These are phyloP conservation scores for Withania somnifera DNA, from an alignment of 305 asterid species.

Conservation along the genomic window DNA sequence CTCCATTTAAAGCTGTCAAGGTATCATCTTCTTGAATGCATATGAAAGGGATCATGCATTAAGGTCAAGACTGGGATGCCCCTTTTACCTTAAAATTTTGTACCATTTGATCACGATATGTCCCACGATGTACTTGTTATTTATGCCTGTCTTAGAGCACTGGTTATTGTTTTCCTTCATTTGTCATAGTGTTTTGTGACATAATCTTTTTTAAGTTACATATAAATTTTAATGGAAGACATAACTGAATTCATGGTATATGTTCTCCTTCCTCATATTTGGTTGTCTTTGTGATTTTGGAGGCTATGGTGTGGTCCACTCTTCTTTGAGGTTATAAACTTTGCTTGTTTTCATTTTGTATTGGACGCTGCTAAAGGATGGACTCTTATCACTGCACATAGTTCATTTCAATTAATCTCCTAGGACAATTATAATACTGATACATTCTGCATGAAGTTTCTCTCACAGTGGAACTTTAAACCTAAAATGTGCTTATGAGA, in stretches of 20 bases:
- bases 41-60: conserved; percentile 9
- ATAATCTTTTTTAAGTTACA: conserved; percentile 8
- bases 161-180: conserved; percentile 40
- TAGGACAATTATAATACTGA: neutral
- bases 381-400: neutral
- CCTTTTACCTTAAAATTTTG: conserved; percentile 10
- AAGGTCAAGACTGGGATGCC: conserved; percentile 13
- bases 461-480: neutral
- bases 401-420: neutral
- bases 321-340: neutral
- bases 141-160: conserved; percentile 14
- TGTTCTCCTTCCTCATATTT: neutral
- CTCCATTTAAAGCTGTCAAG: conserved; percentile 50
- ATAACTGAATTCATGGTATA: neutral
- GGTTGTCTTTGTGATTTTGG: neutral
- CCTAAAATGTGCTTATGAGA: neutral
- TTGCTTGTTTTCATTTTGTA: neutral
- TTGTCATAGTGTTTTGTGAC: conserved; percentile 14
- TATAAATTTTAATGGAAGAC: conserved; percentile 9
- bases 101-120: conserved; percentile 13
- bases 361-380: neutral
- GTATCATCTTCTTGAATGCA: conserved; percentile 25
- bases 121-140: conserved; percentile 18
- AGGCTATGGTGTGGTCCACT: neutral
- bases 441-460: neutral